These are phyloP conservation scores for Calonectria hongkongensis DNA, from an alignment of 2,329 filamentous ascomycete genomes.

Conservation along the genomic window DNA sequence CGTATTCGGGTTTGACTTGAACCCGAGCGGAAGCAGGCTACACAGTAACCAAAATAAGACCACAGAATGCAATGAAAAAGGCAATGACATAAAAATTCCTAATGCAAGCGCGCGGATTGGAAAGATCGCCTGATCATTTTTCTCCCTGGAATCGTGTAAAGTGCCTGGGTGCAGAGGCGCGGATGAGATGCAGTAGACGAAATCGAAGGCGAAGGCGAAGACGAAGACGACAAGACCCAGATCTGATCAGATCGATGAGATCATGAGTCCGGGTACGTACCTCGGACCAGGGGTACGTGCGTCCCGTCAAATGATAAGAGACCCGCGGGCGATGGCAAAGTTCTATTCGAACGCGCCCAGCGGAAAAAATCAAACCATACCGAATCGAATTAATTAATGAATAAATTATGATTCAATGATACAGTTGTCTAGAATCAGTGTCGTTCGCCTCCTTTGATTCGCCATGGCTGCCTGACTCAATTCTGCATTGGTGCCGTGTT, in stretches of 20 bases:
- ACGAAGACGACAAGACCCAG: slow-evolving; percentile 35
- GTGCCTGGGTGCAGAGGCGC: slow-evolving; percentile 6
- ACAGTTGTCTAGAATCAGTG: too few species aligned
- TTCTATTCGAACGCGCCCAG: too few species aligned
- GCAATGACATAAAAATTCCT: slow-evolving; percentile 19
- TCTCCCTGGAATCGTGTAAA: background rate
- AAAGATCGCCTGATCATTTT: background rate
- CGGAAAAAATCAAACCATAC: too few species aligned
- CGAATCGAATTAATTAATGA: too few species aligned
- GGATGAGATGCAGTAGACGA: slow-evolving; percentile 12
- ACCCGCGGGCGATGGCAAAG: too few species aligned
- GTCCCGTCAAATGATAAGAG: slow-evolving; percentile 19
- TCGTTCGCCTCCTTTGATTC: too few species aligned
- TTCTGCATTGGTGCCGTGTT: too few species aligned
- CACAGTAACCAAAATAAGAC: slow-evolving; percentile 9
- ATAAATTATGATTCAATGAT: too few species aligned
- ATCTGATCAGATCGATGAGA: slow-evolving; percentile 41
- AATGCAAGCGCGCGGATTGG: slow-evolving; percentile 28
- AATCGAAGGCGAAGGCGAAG: slow-evolving; percentile 38
- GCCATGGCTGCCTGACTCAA: too few species aligned
- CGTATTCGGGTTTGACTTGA: slow-evolving; percentile 48
- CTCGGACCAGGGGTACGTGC: slow-evolving; percentile 18
- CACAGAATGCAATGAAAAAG: background rate
- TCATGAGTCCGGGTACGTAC: slow-evolving; percentile 32
- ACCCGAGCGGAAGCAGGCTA: background rate